Evolutionary conservation across 139 green algal species (phyloP), one percentile per base, ranked within the genome.

Genomic region (Chlamydomonas applanata): DNA sequence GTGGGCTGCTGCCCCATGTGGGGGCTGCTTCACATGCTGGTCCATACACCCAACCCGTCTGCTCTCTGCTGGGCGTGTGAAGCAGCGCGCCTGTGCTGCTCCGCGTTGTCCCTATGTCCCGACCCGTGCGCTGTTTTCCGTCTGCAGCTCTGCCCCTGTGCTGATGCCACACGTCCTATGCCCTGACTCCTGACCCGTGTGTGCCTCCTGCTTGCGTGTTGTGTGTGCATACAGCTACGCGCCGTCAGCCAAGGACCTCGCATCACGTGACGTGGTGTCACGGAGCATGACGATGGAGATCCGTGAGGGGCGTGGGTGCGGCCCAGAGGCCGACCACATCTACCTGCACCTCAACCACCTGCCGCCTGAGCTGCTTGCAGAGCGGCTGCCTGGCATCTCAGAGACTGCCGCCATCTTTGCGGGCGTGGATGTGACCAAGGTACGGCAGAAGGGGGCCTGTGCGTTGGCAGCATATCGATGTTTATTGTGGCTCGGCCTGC

Each of bases 381-480:
- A 99, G 87, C 86, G 96, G 46, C 84, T 99, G 77, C 96, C 95
- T 27, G 71, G 96, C 76, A 99, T 99, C 81, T 93, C 82, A 24
- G 96, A 99, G 87, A 99, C 96, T 0, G 96, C 96, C 22, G 95
- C 95, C 72, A 99, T 99, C 79, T 99, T 99, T 89, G 96, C 96
- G 32, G 96, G 96, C 45, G 94, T 98, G 25, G 93, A 97, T 72
- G 94, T 98, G 32, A 98, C 94, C 46, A 97, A 97, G 88, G 88
- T 89, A 65, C 36, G 68, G 40, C 34, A 7, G 60, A 7, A n/a
- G n/a, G n/a, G n/a, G n/a, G n/a, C n/a, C n/a, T n/a, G n/a, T n/a
- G n/a, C n/a, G n/a, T n/a, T n/a, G n/a, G n/a, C n/a, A n/a, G n/a
- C n/a, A n/a, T n/a, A n/a, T n/a, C n/a, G n/a, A n/a, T n/a, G n/a